A percentile compares a stretch with the other conserved stretches of the same genome.
Conservation (phyloP, 345 rosid species). For the Atalantia buxifolia region DNA sequence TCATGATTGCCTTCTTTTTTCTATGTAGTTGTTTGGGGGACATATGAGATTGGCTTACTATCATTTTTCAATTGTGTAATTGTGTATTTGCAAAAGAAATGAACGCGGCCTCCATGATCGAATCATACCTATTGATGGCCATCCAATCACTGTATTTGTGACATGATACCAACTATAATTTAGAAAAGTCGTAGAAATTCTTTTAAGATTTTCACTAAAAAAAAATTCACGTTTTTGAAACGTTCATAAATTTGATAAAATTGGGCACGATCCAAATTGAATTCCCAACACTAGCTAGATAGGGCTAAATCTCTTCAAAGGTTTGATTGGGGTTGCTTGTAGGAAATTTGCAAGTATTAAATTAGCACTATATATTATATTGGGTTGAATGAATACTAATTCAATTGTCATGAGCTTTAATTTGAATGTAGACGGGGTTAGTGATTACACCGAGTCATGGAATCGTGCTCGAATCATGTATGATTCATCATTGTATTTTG, state of each 20-base stretch:
- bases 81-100: background rate
- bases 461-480: background rate
- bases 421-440: background rate
- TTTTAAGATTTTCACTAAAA: too few species aligned
- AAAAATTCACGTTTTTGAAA: too few species aligned
- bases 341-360: background rate
- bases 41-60: background rate
- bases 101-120: background rate
- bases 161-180: too few species aligned
- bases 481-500: background rate
- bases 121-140: background rate
- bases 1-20: constrained; percentile 2
- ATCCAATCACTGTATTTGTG: background rate
- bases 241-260: background rate
- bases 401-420: background rate
- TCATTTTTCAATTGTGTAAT: background rate
- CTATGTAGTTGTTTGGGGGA: background rate
- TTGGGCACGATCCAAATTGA: background rate
- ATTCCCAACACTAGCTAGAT: background rate
- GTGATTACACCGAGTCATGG: background rate
- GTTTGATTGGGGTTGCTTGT: background rate
- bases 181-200: too few species aligned
- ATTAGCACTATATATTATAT: background rate
- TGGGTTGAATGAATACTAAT: background rate
- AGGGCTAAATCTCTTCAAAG: background rate